Evolutionary conservation across 2,329 filamentous ascomycete species (phyloP), one percentile per base, ranked within the genome.

Genomic region (Beauveria scarabaeidicola): DNA sequence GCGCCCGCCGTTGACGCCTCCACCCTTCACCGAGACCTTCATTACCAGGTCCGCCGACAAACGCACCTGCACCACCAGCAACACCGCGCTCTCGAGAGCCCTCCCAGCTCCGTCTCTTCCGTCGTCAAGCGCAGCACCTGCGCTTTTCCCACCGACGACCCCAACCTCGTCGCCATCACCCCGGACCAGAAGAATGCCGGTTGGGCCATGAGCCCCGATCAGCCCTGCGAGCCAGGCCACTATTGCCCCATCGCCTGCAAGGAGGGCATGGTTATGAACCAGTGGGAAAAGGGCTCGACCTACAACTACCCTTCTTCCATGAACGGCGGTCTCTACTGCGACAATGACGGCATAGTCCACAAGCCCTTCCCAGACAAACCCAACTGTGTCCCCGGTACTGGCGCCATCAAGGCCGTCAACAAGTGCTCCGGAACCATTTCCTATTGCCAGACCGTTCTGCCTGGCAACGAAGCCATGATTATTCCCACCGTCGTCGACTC

Each of bases 231-330:
- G 61, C 80, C 84, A 5, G 87, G 84, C 61, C 81, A 71, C 64
- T 91, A 87, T 73, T 92, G 89, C 69, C 89, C 89, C 1, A 86
- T 89, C 70, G 89, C 89, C 57, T 92, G 89, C 70, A 87, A 86
- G 61, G 72, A 88, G 0, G 89, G 89, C 61, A 82, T 90, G 76
- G 83, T 92, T 29, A 89, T 88, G 78, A 83, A 85, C 63, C 89
- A 93, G 72, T 92, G 89, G 89, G 84, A 91, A 68, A 85, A 86
- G 0, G 72, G 78, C 61, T 88, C 88, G 4, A 84, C 78, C 6
- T 92, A 91, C 69, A 75, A 72, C 40, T 90, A 86, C 70, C 87
- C 88, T 2, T 72, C 80, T 63, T 91, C 88, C 3, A 91, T 89
- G 84, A 85, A 88, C 63, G 89, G 89, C 65, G 89, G 89, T 58